phyloP scores from a whole-genome alignment of 352 stramenopile genomes.

The Pythium biforme region DNA sequence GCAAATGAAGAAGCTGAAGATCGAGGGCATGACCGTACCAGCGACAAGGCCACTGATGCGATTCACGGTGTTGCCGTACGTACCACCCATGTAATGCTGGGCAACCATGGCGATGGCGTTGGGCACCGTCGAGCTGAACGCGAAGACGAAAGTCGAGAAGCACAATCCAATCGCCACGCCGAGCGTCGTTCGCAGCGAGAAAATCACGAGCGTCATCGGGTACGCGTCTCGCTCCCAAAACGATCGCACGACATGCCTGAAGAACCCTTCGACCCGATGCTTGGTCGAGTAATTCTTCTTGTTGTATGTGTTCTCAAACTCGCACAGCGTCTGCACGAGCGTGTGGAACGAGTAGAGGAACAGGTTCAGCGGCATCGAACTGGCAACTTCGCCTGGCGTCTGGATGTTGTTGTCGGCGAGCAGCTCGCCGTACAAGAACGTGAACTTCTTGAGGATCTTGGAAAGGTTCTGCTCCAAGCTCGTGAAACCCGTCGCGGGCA shows the following conservation, averaged over 20 bases:
- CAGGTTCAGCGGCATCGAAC: slow-evolving; percentile 73
- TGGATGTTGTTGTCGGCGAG: slow-evolving; percentile 37
- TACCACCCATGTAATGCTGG: slow-evolving; percentile 61
- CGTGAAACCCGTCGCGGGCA: slow-evolving; percentile 47
- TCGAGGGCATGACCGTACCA: slow-evolving; percentile 66
- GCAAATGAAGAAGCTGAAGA: slow-evolving; percentile 74
- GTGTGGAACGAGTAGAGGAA: slow-evolving; percentile 83
- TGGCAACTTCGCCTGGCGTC: slow-evolving; percentile 48
- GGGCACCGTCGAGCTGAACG: slow-evolving; percentile 59
- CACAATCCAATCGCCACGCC: slow-evolving; percentile 56
- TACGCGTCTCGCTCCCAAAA: slow-evolving; percentile 49
- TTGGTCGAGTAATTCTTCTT: slow-evolving; percentile 60
- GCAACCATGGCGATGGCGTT: slow-evolving; percentile 74
- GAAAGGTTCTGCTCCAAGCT: slow-evolving; percentile 52
- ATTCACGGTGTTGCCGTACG: slow-evolving; percentile 68
- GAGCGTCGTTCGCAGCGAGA: slow-evolving; percentile 62
- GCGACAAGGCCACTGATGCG: slow-evolving; percentile 64
- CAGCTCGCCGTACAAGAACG: slow-evolving; percentile 49
- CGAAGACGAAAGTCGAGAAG: slow-evolving; percentile 71
- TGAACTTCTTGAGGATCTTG: slow-evolving; percentile 59
- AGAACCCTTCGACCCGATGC: slow-evolving; percentile 50
- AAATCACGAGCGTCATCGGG: slow-evolving; percentile 43
- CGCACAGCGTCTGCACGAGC: slow-evolving; percentile 55
- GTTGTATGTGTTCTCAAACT: slow-evolving; percentile 72
- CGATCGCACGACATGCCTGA: slow-evolving; percentile 41